A percentile compares a stretch with the other conserved stretches of the same genome.
These are phyloP conservation scores for Endotrypanum monterogeii DNA, from an alignment of 208 protist genomes.

Conservation along the genomic window DNA sequence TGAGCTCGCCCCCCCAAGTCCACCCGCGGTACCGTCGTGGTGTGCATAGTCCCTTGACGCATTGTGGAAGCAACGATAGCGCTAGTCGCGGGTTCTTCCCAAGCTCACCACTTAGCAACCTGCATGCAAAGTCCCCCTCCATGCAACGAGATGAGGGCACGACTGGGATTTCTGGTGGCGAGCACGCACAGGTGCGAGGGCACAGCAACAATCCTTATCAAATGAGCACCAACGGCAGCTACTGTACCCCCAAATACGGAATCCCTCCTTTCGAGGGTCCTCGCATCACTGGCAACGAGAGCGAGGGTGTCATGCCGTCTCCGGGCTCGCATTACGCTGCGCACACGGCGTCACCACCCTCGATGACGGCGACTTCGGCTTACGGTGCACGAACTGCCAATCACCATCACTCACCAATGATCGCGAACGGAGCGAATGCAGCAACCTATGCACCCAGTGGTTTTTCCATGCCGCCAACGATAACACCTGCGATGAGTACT, in stretches of 20 bases:
- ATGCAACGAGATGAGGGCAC: constrained; percentile 20
- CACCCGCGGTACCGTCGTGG: constrained; percentile 30
- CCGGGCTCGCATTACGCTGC: constrained; percentile 7
- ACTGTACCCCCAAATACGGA: constrained; percentile 20
- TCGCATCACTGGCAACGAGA: constrained; percentile 5
- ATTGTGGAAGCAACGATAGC: constrained; percentile 16
- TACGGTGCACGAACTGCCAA: constrained; percentile 3
- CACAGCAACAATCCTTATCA: constrained; percentile 37
- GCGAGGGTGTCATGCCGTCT: constrained; percentile 19
- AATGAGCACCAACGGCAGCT: constrained; percentile 11
- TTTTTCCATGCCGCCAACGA: constrained; percentile 35
- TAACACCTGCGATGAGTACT: background rate
- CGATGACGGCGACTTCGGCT: background rate
- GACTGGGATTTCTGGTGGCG: constrained; percentile 12
- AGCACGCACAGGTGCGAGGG: constrained; percentile 16
- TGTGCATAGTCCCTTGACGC: constrained; percentile 29
- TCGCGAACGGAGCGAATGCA: background rate
- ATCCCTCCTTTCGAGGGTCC: constrained; percentile 16
- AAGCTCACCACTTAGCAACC: constrained; percentile 22
- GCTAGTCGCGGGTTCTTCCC: constrained; percentile 23
- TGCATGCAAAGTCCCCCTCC: constrained; percentile 32
- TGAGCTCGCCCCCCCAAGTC: constrained; percentile 30
- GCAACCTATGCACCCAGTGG: constrained; percentile 38
- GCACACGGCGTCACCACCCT: background rate
- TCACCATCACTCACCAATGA: background rate